These are phyloP conservation scores for Talinum fruticosum DNA, from an alignment of 148 eudicot species.

Conservation along the genomic window DNA sequence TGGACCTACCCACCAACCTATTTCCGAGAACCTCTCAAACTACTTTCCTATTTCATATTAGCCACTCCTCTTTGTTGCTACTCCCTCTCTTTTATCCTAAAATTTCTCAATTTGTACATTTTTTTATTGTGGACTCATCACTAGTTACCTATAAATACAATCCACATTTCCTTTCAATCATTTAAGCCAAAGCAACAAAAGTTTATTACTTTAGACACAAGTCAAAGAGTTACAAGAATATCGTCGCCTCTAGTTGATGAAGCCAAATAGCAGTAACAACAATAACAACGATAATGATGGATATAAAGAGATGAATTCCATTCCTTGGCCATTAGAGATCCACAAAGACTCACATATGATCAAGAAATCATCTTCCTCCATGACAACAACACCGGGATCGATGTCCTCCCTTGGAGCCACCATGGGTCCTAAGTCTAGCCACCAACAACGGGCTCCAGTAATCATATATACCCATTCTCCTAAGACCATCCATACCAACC, in stretches of 20 bases:
- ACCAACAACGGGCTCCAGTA: conserved; percentile 47
- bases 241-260: too few relatives aligned
- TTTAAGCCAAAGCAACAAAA: too few relatives aligned
- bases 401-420: conserved; percentile 4
- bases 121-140: not conserved
- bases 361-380: conserved; percentile 33
- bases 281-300: not conserved
- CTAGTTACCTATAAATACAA: conserved; percentile 19
- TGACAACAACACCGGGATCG: conserved; percentile 17
- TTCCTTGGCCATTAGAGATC: conserved; percentile 23
- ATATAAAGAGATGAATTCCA: not conserved
- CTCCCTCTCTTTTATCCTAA: not conserved
- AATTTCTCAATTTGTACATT: too few relatives aligned
- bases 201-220: not conserved
- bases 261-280: not conserved
- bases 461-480: conserved; percentile 77
- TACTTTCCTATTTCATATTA: not conserved
- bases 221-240: too few relatives aligned
- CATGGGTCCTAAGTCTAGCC: not conserved
- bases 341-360: conserved; percentile 40
- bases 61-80: not conserved
- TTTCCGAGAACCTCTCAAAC: conserved; percentile 1
- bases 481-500: conserved; percentile 53
- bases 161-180: not conserved
- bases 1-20: conserved; percentile 1